Percentiles rank a stretch among this genome's conserved stretches.
These are phyloP conservation scores for Pascua sp. DNA, from an alignment of 1,284 basidiomycete genomes.

Conservation along the genomic window DNA sequence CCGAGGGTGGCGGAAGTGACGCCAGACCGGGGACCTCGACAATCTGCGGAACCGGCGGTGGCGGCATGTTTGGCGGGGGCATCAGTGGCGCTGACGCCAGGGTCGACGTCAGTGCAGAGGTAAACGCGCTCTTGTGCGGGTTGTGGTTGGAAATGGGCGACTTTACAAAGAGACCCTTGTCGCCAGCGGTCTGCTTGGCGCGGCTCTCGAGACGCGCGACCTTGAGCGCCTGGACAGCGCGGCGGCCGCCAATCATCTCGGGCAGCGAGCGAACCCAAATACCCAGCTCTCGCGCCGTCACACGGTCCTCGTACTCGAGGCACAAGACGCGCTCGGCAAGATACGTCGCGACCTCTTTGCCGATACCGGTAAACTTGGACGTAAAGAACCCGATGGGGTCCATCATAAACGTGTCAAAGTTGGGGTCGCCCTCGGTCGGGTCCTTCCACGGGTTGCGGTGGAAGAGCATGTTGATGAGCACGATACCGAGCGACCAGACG, in stretches of 20 bases:
- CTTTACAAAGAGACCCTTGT: conserved; percentile 42
- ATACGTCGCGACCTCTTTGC: conserved; percentile 76
- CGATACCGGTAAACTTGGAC: conserved; percentile 89
- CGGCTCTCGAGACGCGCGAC: conserved; percentile 32
- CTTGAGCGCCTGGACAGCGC: conserved; percentile 40
- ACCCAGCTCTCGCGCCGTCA: conserved; percentile 79
- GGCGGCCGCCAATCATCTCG: conserved; percentile 58
- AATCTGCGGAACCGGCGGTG: conserved; percentile 2
- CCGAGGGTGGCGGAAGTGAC: conserved; percentile 11
- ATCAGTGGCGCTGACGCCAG: conserved; percentile 9
- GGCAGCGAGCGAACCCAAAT: conserved; percentile 79
- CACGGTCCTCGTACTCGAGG: conserved; percentile 59
- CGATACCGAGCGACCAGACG: conserved; percentile 97
- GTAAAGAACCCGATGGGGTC: conserved; percentile 82
- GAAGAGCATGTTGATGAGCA: conserved; percentile 98
- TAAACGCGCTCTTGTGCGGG: conserved; percentile 24
- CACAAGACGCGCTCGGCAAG: conserved; percentile 83
- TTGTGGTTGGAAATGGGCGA: conserved; percentile 30
- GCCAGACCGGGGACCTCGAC: conserved; percentile 4
- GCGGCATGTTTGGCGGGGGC: neutral
- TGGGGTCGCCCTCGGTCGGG: conserved; percentile 69
- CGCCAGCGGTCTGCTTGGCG: conserved; percentile 19
- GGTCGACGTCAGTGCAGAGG: conserved; percentile 39
- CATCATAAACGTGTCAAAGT: conserved; percentile 77
- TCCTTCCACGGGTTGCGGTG: conserved; percentile 98